These are phyloP conservation scores for Fonsecaea erecta DNA, from an alignment of 2,329 filamentous ascomycete genomes.

Conservation along the genomic window DNA sequence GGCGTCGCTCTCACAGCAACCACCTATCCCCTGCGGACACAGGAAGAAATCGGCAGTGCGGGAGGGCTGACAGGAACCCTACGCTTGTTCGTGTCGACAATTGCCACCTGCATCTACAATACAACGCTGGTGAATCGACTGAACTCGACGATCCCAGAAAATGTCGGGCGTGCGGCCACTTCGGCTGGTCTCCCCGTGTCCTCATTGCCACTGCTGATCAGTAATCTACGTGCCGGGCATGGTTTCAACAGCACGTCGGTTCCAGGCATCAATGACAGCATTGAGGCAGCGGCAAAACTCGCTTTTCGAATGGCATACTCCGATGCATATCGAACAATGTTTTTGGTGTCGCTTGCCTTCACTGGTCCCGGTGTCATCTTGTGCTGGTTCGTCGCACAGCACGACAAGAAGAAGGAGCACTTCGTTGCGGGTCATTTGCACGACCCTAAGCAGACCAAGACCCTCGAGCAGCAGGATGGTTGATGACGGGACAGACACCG, in stretches of 20 bases:
- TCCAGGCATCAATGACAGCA: background rate
- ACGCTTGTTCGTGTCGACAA: background rate
- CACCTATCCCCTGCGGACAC: constrained; percentile 5
- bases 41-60: constrained; percentile 20
- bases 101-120: constrained; percentile 4
- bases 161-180: background rate
- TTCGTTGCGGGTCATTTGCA: background rate
- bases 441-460: too few species aligned
- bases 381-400: background rate
- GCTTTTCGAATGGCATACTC: background rate
- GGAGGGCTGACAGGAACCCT: constrained; percentile 11
- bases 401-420: background rate
- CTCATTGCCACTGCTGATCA: background rate
- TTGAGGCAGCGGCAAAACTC: background rate
- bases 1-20: background rate
- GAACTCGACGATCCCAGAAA: background rate
- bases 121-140: constrained; percentile 15
- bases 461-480: too few species aligned
- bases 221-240: background rate
- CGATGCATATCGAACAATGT: background rate
- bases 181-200: background rate
- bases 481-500: too few species aligned
- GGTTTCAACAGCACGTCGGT: background rate
- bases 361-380: background rate
- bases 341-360: background rate